Evolutionary conservation across 2,329 filamentous ascomycete genomes (phyloP), one percentile per base, ranked within the genome.

Genomic region (Pseudogymnoascus verrucosus): DNA sequence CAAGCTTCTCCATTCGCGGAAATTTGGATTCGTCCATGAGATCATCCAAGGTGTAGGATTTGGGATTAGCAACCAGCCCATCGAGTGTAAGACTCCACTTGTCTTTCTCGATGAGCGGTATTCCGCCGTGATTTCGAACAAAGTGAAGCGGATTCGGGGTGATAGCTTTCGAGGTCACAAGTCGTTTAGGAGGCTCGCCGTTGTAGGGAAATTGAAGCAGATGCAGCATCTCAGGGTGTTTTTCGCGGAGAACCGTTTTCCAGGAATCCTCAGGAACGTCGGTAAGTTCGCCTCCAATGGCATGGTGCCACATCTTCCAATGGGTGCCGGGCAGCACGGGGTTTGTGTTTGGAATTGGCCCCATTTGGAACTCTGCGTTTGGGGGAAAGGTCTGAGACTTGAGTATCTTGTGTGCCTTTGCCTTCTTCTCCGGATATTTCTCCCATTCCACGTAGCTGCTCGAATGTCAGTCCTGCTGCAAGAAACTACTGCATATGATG

Each of bases 101-200:
- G 0, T 82, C 78, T 1, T 79, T 75, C 7, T 88, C 80, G 62
- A 90, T 89, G 6, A 82, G 76, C 0, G 89, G 89, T 16, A 91
- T 84, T 0, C 88, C 87, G 8, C 88, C 87, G 66, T 91, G 88
- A 65, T 91, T 91, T 6, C 88, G 79, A 0, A 91, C 84, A 67
- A 89, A 91, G 67, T 86, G 83, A n/a, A 82, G 75, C 3, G 76
- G 68, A 65, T 89, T 91, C 0, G 80, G 76, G 0, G 88, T 91
- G 40, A 90, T 79, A 0, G 72, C 69, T 21, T 81, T 78, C 14
- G 79, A 79, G 0, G 80, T 79, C 0, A 86, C 79, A 0, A 89
- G 76, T 1, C 82, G 78, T 66, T 86, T 82, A 0, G 84, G 84
- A 0, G 84, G 80, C 65, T 88, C 85, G 0, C 84, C 84, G 40